Percentiles rank a stretch among this genome's conserved stretches.
Evolutionary conservation across 2,329 filamentous ascomycete species (phyloP).

Genomic region (Monosporascus sp.): DNA sequence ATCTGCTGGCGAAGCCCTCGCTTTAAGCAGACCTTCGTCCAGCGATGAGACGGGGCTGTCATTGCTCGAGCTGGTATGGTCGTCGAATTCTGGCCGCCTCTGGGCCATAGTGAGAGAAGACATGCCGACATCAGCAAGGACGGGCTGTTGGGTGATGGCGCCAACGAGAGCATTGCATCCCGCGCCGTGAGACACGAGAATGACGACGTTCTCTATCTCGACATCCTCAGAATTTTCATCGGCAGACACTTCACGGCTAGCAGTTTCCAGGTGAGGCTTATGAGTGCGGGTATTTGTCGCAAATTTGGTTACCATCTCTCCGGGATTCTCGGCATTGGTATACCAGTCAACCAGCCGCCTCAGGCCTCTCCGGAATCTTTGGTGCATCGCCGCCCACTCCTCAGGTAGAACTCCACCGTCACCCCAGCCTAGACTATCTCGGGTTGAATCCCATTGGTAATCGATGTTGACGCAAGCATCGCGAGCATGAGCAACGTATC

Average conservation of each 20-base stretch:
- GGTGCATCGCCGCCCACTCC: conserved; percentile 95
- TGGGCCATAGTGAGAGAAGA: conserved; percentile 88
- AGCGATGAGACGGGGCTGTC: conserved; percentile 18
- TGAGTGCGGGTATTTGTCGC: conserved; percentile 13
- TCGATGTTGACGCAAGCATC: conserved; percentile 85
- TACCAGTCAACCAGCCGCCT: conserved; percentile 84
- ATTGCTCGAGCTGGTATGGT: conserved; percentile 23
- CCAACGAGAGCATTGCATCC: conserved; percentile 95
- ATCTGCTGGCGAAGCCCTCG: conserved; percentile 45
- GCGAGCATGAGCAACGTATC: conserved; percentile 84
- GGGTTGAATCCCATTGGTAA: conserved; percentile 93
- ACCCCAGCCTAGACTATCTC: conserved; percentile 72
- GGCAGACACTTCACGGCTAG: conserved; percentile 28
- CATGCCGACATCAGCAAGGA: conserved; percentile 83
- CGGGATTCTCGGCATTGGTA: conserved; percentile 45
- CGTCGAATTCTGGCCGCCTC: conserved; percentile 45
- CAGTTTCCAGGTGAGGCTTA: conserved; percentile 20
- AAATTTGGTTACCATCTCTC: conserved; percentile 45
- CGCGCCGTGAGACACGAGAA: conserved; percentile 90
- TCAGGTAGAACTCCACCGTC: conserved; percentile 84
- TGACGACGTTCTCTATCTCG: conserved; percentile 68
- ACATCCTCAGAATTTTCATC: conserved; percentile 45
- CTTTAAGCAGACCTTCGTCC: conserved; percentile 17
- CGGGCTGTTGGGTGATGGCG: conserved; percentile 84
- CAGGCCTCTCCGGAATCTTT: conserved; percentile 74